phyloP scores from a whole-genome alignment of 139 green algal species.

The Chlorella sp. region DNA sequence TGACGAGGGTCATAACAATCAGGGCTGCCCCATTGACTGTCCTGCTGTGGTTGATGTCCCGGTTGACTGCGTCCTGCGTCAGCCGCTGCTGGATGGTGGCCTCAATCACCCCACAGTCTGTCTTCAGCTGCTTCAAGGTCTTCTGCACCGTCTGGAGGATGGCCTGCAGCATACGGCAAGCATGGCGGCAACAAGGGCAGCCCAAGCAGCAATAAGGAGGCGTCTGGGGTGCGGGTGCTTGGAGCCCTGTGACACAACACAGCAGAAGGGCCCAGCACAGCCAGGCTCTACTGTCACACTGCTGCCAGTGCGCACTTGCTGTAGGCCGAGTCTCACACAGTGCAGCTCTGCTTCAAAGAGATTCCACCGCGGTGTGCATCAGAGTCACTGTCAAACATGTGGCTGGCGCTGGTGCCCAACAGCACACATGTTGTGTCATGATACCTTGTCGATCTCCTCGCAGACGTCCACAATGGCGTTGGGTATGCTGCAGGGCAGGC shows the following conservation, averaged over 20 bases:
- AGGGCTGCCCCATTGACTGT: not conserved
- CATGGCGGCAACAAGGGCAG: too few species aligned
- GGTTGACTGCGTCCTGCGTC: not conserved
- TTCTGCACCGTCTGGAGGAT: conserved; percentile 60
- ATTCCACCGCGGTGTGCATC: too few species aligned
- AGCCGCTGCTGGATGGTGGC: not conserved
- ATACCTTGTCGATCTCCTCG: conserved; percentile 53
- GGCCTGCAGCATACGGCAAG: conserved; percentile 36
- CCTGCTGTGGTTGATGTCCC: not conserved
- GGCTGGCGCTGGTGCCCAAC: not conserved
- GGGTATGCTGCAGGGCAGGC: conserved; percentile 43
- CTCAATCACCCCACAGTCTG: not conserved
- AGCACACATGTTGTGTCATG: not conserved
- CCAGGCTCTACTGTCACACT: too few species aligned
- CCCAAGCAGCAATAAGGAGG: too few species aligned
- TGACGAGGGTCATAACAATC: too few species aligned
- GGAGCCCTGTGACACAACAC: not conserved
- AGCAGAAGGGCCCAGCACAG: not conserved
- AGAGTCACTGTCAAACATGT: not conserved
- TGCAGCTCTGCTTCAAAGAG: too few species aligned
- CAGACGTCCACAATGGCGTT: conserved; percentile 67
- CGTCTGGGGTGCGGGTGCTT: too few species aligned
- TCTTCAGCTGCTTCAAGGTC: conserved; percentile 49
- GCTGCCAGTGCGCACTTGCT: too few species aligned
- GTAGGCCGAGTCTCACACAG: too few species aligned